Evolutionary conservation across 2,329 filamentous ascomycete genomes (phyloP), one percentile per base, ranked within the genome.

Genomic region (Botryotinia calthae): DNA sequence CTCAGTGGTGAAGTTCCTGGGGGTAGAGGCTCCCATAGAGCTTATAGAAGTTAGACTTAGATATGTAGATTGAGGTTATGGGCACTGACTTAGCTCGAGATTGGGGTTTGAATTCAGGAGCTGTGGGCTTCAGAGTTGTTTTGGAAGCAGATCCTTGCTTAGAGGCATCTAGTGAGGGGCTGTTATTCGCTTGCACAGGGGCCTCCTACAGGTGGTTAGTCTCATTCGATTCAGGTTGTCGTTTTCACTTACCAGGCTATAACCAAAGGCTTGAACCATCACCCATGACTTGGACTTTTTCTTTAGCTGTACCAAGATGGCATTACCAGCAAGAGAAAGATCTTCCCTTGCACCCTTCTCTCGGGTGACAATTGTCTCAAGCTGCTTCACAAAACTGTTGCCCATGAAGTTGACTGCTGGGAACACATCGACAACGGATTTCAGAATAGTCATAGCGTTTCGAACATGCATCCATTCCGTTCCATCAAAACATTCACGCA

Each of bases 391-490:
- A 74, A 91, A 89, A 76, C 88, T 87, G 56, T 85, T 86, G 48
- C 93, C 96, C 87, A 97, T 95, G 81, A 94, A 96, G 79, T 97
- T 94, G 73, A 98, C 89, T 25, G 91, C 91, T 6, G 96, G 97
- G 86, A 97, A 99, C 78, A 90, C 87, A 68, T 94, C 90, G 37
- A 93, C 88, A 65, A 97, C 87, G 18, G 89, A 87, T 80, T 96
- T 97, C 73, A 99, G 86, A 6, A 98, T 87, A 73, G 92, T 96
- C 77, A 98, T 97, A 62, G 94, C 94, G 81, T 99, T 99, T 72
- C 95, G 91, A 80, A 98, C 97, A 81, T 98, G 95, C 92, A 98
- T 98, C 88, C 96, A 99, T 82, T 98, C 95, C 46, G 89, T 90
- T 42, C 91, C 91, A 28, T 89, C 89, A 64, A 99, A 86, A 80